Percentiles rank a stretch among this genome's conserved stretches.
phyloP scores from a whole-genome alignment of 2,329 filamentous ascomycete species.

The Trichoderma sp. region DNA sequence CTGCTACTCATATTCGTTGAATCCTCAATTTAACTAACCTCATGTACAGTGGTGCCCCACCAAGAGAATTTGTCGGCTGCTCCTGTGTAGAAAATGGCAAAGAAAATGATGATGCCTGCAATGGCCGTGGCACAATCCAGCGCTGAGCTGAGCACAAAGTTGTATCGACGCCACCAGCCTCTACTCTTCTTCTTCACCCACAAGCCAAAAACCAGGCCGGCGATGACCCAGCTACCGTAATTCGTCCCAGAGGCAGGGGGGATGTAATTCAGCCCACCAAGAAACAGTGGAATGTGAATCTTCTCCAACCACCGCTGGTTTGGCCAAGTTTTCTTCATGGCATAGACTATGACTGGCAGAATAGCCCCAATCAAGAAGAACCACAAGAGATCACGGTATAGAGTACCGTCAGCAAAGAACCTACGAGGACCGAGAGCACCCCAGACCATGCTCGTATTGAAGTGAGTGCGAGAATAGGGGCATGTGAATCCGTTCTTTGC shows the following conservation, averaged over 20 bases:
- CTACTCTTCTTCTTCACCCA: conserved; percentile 26
- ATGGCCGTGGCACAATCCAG: conserved; percentile 33
- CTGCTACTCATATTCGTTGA: neutral
- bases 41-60: conserved; percentile 29
- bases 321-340: conserved; percentile 29
- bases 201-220: conserved; percentile 30
- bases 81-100: conserved; percentile 32
- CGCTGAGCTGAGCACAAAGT: conserved; percentile 33
- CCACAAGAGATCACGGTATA: conserved; percentile 49
- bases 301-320: conserved; percentile 27
- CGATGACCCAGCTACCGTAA: conserved; percentile 33
- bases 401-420: conserved; percentile 50
- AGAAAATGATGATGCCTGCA: conserved; percentile 34
- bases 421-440: conserved; percentile 54
- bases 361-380: conserved; percentile 53
- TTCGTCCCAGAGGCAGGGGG: conserved; percentile 34
- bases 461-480: conserved; percentile 38
- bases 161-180: conserved; percentile 33
- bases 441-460: conserved; percentile 55
- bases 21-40: neutral
- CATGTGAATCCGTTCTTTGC: conserved; percentile 47
- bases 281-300: conserved; percentile 32
- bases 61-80: conserved; percentile 28
- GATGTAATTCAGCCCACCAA: conserved; percentile 33
- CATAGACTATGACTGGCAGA: conserved; percentile 46